Conservation (phyloP, 768 basidiomycete genomes). For the Boletus pseudo-olivaceus region DNA sequence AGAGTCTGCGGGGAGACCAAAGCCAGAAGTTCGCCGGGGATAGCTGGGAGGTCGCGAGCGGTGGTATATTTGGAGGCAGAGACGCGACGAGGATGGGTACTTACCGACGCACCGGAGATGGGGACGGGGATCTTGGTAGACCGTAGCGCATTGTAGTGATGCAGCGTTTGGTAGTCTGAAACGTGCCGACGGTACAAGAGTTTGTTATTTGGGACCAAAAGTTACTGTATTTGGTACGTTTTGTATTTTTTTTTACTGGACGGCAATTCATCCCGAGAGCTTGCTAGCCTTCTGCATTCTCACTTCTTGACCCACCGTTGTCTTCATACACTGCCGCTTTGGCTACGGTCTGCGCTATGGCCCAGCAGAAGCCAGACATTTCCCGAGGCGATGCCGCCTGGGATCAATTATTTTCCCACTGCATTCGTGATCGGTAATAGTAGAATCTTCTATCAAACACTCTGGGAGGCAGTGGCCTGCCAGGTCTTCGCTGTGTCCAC, state of each 20-base stretch:
- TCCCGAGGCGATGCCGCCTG: not conserved
- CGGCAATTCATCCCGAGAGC: too few relatives aligned
- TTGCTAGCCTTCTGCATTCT: not conserved
- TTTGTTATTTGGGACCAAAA: not conserved
- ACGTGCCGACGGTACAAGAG: not conserved
- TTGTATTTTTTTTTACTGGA: not conserved
- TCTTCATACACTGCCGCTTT: not conserved
- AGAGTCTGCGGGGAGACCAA: slow-evolving; percentile 53
- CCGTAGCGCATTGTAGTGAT: slow-evolving; percentile 47
- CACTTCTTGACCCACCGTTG: too few relatives aligned
- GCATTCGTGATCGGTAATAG: not conserved
- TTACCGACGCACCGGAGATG: slow-evolving; percentile 45
- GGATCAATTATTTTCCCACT: not conserved
- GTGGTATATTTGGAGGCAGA: not conserved
- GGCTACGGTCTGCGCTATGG: not conserved
- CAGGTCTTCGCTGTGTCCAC: too few relatives aligned
- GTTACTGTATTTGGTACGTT: not conserved
- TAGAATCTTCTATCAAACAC: too few relatives aligned
- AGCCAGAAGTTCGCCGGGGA: slow-evolving; percentile 45
- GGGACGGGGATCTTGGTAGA: slow-evolving; percentile 49
- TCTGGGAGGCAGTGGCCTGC: too few relatives aligned
- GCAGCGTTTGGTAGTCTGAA: not conserved
- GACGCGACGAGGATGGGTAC: slow-evolving; percentile 7
- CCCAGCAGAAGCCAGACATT: too few relatives aligned
- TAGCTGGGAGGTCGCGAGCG: slow-evolving; percentile 5